Conservation (phyloP, 768 basidiomycete genomes). For the Calvatia gigantea region DNA sequence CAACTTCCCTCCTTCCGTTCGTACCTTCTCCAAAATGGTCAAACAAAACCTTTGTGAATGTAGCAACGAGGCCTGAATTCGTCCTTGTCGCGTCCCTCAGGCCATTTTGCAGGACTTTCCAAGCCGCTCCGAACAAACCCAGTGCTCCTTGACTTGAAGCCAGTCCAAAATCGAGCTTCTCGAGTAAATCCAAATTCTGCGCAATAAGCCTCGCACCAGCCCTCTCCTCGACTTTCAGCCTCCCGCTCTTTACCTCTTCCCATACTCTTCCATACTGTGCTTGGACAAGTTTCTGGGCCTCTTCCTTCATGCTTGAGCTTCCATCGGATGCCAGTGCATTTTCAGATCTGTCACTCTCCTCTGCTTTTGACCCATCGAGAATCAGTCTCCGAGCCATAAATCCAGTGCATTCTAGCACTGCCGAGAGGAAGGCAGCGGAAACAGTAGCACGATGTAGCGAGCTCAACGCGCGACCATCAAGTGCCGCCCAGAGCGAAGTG, state of each 20-base stretch:
- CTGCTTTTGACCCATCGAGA: not conserved
- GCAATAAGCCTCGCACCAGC: conserved; percentile 42
- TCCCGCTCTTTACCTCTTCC: conserved; percentile 39
- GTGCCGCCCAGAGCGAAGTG: conserved; percentile 77
- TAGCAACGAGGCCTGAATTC: conserved; percentile 35
- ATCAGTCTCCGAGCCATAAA: conserved; percentile 29
- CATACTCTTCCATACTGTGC: conserved; percentile 47
- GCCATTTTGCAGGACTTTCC: conserved; percentile 35
- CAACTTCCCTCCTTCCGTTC: conserved; percentile 21
- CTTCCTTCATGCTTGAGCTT: not conserved
- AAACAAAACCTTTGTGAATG: conserved; percentile 42
- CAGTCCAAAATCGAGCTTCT: conserved; percentile 24
- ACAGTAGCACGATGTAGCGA: conserved; percentile 49
- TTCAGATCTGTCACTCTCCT: not conserved
- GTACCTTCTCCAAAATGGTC: conserved; percentile 33
- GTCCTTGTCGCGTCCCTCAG: conserved; percentile 23
- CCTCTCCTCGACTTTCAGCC: conserved; percentile 43
- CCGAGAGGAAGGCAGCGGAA: conserved; percentile 63
- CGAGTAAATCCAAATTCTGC: conserved; percentile 35
- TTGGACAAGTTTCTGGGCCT: conserved; percentile 30
- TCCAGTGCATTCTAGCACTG: conserved; percentile 66
- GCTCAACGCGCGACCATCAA: conserved; percentile 63
- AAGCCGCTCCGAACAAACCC: conserved; percentile 50
- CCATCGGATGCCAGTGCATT: not conserved
- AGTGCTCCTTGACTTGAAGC: not conserved